Conservation (phyloP, 2,329 filamentous ascomycete species). For the Taxawa tesnikishii region DNA sequence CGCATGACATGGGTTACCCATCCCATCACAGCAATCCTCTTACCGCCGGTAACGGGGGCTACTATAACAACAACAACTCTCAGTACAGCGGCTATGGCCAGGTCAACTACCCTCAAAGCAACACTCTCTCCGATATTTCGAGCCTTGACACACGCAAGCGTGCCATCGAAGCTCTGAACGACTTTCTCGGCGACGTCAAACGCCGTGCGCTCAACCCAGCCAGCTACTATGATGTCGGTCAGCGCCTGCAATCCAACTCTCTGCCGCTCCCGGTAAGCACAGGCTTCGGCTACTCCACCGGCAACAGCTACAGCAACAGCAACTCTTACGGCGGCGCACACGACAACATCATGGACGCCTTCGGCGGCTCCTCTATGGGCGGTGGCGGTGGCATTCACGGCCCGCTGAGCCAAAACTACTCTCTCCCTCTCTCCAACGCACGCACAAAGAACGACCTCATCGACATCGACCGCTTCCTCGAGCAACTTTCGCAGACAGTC, state of each 20-base stretch:
- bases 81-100: slow-evolving; percentile 25
- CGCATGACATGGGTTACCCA: slow-evolving; percentile 11
- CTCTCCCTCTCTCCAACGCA: slow-evolving; percentile 70
- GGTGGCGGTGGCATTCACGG: slow-evolving; percentile 34
- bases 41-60: slow-evolving; percentile 2
- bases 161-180: slow-evolving; percentile 70
- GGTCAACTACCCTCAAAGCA: slow-evolving; percentile 34
- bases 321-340: slow-evolving; percentile 11
- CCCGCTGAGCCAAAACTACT: slow-evolving; percentile 66
- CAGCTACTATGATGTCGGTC: slow-evolving; percentile 85
- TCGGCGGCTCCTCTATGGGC: slow-evolving; percentile 10
- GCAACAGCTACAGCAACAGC: slow-evolving; percentile 22
- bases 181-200: slow-evolving; percentile 90
- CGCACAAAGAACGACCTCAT: slow-evolving; percentile 88
- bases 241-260: slow-evolving; percentile 65
- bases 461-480: slow-evolving; percentile 87
- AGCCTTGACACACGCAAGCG: slow-evolving; percentile 64
- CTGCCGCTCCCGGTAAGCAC: slow-evolving; percentile 25
- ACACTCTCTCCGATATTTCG: slow-evolving; percentile 21
- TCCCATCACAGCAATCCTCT: slow-evolving; percentile 16
- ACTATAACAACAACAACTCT: slow-evolving; percentile 8
- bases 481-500: slow-evolving; percentile 91
- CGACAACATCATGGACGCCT: slow-evolving; percentile 21
- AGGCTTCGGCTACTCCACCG: slow-evolving; percentile 24
- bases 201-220: slow-evolving; percentile 78